Evolutionary conservation across 305 asterid genomes (phyloP), one percentile per base, ranked within the genome.

Genomic region (Fraxinus sp.): DNA sequence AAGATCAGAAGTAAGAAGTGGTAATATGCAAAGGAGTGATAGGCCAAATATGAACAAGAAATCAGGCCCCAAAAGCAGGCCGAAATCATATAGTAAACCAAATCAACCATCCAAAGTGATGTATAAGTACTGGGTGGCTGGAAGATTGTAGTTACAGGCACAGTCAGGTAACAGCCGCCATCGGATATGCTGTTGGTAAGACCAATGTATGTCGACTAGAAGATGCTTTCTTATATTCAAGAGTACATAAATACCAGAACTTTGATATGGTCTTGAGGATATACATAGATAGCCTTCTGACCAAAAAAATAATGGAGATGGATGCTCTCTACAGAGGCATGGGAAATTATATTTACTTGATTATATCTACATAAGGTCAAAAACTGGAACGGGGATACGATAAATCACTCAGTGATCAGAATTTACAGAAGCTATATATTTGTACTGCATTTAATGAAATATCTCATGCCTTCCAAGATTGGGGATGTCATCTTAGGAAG

Each of bases 141-240:
- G 36, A 24, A 71, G 44, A 71, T 79, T 80, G 16, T 26, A 66
- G 55, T 39, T 20, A 64, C 28, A 0, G 2, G 80, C 28, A 74
- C n/a, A 71, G 33, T 66, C 52, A 78, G 77, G 33, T n/a, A 20
- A 13, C 76, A 39, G n/a, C n/a, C 72, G 49, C 71, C 75, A 77
- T 72, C 36, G 35, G 72, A 75, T 28, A 26, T 66, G 36, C 36
- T 36, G 33, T 37, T 28, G 26, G 64, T 28, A 32, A 71, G 41
- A 75, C 33, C 59, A 30, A 80, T 68, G 28, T 77, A 71, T 77
- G 39, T 24, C 1, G 7, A 7, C 68, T 16, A 41, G 24, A 64
- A 72, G 72, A 35, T 5, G 33, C 66, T 28, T 80, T 73, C 52
- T 22, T 70, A 57, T 62, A 68, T 33, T 72, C 81, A 79, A 74